phyloP scores from a whole-genome alignment of 2,329 filamentous ascomycete species.

The Pseudocercospora musae region DNA sequence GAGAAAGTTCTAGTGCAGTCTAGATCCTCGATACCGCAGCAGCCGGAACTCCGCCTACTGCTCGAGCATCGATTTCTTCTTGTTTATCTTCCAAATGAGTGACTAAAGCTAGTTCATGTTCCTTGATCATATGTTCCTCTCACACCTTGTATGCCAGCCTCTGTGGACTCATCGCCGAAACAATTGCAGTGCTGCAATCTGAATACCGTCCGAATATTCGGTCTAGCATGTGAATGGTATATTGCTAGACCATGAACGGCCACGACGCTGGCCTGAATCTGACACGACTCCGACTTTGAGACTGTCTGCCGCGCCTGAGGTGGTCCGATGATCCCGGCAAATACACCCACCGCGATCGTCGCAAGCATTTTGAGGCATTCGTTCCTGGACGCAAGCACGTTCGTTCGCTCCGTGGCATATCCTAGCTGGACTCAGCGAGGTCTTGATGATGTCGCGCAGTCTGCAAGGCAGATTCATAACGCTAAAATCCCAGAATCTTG shows the following conservation, averaged over 20 bases:
- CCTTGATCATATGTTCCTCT: not conserved
- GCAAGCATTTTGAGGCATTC: not conserved
- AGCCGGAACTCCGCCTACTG: not conserved
- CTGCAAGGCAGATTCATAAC: not conserved
- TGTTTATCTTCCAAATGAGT: constrained; percentile 7
- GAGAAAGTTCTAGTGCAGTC: not conserved
- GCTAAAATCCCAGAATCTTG: not conserved
- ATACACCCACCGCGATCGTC: not conserved
- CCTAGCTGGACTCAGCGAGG: not conserved
- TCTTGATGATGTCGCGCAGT: not conserved
- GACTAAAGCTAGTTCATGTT: constrained; percentile 12
- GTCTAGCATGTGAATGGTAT: not conserved
- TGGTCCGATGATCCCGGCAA: not conserved
- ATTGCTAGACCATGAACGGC: not conserved
- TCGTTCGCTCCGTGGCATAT: not conserved
- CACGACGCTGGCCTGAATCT: not conserved
- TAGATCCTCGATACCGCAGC: not conserved
- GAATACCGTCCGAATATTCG: not conserved
- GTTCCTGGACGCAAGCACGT: not conserved
- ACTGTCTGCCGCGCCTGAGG: not conserved
- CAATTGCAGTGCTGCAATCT: not conserved
- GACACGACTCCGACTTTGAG: not conserved
- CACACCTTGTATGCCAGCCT: not conserved
- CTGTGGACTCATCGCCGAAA: not conserved
- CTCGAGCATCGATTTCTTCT: constrained; percentile 14